Evolutionary conservation across 2,329 filamentous ascomycete genomes (phyloP).

Genomic region (Colletotrichum noveboracense): DNA sequence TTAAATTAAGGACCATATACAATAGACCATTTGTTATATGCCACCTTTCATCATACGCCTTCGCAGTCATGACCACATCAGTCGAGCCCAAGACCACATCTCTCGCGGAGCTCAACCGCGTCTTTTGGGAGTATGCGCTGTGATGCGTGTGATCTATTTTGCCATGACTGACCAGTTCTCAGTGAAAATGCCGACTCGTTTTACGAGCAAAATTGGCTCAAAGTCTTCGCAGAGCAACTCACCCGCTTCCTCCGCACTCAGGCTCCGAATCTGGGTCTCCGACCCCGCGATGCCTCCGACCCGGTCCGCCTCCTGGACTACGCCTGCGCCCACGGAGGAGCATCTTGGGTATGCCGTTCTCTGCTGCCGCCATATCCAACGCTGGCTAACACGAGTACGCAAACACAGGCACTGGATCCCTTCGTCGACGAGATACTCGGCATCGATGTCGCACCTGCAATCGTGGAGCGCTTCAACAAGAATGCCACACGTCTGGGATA

Average conservation of each 20-base stretch:
- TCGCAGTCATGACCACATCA: neutral
- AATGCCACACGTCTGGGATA: constrained; percentile 28
- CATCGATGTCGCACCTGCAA: constrained; percentile 38
- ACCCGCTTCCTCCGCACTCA: constrained; percentile 16
- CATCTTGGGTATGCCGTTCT: constrained; percentile 11
- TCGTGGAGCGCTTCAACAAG: constrained; percentile 36
- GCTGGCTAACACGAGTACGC: neutral
- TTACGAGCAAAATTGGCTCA: constrained; percentile 22
- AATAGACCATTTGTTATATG: neutral
- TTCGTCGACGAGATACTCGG: constrained; percentile 35
- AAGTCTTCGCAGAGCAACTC: constrained; percentile 13
- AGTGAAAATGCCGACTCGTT: constrained; percentile 15
- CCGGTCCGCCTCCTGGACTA: constrained; percentile 23
- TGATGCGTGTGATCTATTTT: neutral
- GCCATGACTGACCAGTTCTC: neutral
- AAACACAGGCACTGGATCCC: constrained; percentile 39
- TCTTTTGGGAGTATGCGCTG: constrained; percentile 18
- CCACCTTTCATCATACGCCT: neutral
- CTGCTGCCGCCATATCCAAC: neutral
- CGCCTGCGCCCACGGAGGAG: constrained; percentile 23
- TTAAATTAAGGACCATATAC: neutral
- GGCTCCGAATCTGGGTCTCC: constrained; percentile 5
- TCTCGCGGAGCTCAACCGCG: constrained; percentile 17
- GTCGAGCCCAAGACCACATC: neutral
- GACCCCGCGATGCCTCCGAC: neutral